Conservation (phyloP, 129 eudicot species). For the Tanacetum coccineum region DNA sequence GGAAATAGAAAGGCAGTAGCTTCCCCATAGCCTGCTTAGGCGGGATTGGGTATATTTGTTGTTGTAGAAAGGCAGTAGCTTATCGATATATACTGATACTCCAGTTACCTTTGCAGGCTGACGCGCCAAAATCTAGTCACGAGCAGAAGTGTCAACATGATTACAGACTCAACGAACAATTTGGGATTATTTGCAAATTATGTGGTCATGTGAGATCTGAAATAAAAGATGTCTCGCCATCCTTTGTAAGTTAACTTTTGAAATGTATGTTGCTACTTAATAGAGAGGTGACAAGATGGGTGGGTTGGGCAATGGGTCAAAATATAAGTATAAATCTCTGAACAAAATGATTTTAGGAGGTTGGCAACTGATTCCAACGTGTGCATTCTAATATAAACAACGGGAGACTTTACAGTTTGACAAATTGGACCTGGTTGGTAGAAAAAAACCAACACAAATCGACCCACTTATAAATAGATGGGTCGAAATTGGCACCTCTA, state of each 20-base stretch:
- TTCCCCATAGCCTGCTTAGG: too few species aligned
- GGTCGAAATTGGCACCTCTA: not conserved
- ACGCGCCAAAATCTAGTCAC: constrained; percentile 28
- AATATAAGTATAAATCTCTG: not conserved
- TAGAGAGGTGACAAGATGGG: constrained; percentile 12
- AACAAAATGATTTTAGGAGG: not conserved
- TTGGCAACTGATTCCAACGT: not conserved
- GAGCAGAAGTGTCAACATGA: constrained; percentile 63
- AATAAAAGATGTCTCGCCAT: constrained; percentile 75
- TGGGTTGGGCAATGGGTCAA: constrained; percentile 8
- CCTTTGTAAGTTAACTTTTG: constrained; percentile 62
- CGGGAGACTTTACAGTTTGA: constrained; percentile 7
- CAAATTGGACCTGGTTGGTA: not conserved
- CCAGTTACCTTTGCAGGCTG: constrained; percentile 41
- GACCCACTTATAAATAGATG: not conserved
- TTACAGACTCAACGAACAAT: constrained; percentile 76
- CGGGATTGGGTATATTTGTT: too few species aligned
- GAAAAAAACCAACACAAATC: not conserved
- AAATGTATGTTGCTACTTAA: constrained; percentile 2
- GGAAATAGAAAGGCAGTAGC: not conserved
- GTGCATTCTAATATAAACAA: not conserved
- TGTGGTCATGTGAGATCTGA: constrained; percentile 88
- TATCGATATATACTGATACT: constrained; percentile 7
- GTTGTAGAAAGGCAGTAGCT: constrained; percentile 6
- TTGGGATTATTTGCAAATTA: constrained; percentile 66